Conservation (phyloP, 106 monocot species). For the Acorus calamus region DNA sequence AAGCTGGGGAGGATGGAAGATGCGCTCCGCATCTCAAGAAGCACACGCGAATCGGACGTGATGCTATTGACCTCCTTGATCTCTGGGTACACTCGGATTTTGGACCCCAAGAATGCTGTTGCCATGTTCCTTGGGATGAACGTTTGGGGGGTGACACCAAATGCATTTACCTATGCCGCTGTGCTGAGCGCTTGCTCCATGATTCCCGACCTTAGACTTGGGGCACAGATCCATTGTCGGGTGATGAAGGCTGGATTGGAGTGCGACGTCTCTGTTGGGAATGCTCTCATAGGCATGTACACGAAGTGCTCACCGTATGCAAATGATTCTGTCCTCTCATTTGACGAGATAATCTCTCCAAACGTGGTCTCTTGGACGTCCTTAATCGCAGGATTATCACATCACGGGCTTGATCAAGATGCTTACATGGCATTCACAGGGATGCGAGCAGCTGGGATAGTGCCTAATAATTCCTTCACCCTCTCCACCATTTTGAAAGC, state of each 20-base stretch:
- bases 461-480: slow-evolving; percentile 50
- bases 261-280: slow-evolving; percentile 56
- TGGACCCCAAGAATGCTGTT: slow-evolving; percentile 26
- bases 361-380: slow-evolving; percentile 80
- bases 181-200: slow-evolving; percentile 37
- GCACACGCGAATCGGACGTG: slow-evolving; percentile 42
- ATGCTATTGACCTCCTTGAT: slow-evolving; percentile 59
- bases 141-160: slow-evolving; percentile 19
- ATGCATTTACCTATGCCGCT: slow-evolving; percentile 54
- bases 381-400: slow-evolving; percentile 29
- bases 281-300: slow-evolving; percentile 67
- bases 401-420: slow-evolving; percentile 19
- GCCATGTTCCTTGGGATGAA: slow-evolving; percentile 34
- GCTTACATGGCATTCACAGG: slow-evolving; percentile 30
- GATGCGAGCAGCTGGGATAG: slow-evolving; percentile 43
- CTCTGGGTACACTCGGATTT: slow-evolving; percentile 34
- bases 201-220: slow-evolving; percentile 19
- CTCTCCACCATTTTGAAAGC: slow-evolving; percentile 52
- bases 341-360: slow-evolving; percentile 30
- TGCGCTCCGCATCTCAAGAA: slow-evolving; percentile 35
- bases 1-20: slow-evolving; percentile 31
- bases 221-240: slow-evolving; percentile 44
- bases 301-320: slow-evolving; percentile 31
- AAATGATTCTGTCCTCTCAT: slow-evolving; percentile 15
- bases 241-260: slow-evolving; percentile 38